Base-by-base conservation (phyloP, 2,329 filamentous ascomycete species). In the Graphilbum sp. region DNA sequence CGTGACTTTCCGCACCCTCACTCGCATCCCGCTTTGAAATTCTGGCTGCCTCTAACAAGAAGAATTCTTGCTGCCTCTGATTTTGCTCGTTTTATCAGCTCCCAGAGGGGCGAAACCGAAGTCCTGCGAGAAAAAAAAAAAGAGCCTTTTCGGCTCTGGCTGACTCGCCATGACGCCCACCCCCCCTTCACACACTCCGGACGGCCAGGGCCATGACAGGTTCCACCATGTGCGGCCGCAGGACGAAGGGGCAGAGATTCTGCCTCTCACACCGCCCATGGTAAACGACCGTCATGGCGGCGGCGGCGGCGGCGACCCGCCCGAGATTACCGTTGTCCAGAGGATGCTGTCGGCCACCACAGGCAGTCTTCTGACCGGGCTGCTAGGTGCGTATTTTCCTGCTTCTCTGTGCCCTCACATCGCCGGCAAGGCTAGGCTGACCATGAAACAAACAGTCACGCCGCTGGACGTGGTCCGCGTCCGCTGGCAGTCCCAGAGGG, bases 391-490 rank as follows among this genome's bases (percentile, higher is more conserved):
- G 38, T 32, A 11, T 3, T 12, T 16, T 4, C 31, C 5, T 16
- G 2, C 5, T 5, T 3, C 16, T 30, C 23, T 10, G 5, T 29
- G 11, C 4, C 10, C 27, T 11, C 20, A 7, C 16, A 15, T 18
- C 6, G 5, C 17, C 21, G 7, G 11, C 25, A 30, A 12, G 9
- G 27, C 15, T 5, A 12, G 11, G 30, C 30, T 32, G 12, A 32
- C 30, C 13, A 16, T 10, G 8, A 10, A 16, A 13, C n/a, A 8
- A n/a, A n/a, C 47, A 92, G 88, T 93, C 24, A 98, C 90, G 5
- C 90, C 90, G 34, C 77, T 98, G 37, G 90, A 98, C 54, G 90
- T 98, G 45, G 90, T 98, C 43, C 84, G 90, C 44, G 85, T 98
- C 34, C 85, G 90, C 44, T 67, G 94, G 38, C 90, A 98, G 59